Percentiles rank a stretch among this genome's conserved stretches.
Evolutionary conservation across 1,139 yeast species (phyloP).

Genomic region (Hemisphaericaspora xylofermentans): DNA sequence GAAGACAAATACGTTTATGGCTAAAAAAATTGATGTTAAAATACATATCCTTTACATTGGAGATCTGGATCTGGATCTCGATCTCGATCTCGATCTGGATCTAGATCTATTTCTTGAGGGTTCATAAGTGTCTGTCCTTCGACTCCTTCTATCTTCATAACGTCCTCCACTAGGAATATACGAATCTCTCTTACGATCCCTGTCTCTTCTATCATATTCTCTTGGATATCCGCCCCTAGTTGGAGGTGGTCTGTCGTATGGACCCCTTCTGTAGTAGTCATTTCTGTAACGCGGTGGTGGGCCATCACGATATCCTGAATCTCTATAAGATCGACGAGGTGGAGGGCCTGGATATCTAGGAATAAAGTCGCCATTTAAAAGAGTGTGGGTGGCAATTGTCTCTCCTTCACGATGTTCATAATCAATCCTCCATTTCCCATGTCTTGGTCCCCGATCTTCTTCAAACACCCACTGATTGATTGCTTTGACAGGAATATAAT

Average conservation of each 20-base stretch:
- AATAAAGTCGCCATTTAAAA: constrained; percentile 35
- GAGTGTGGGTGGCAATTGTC: constrained; percentile 38
- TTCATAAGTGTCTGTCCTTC: constrained; percentile 22
- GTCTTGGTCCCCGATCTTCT: constrained; percentile 43
- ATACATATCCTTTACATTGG: too few relatives aligned
- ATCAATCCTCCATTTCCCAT: constrained; percentile 45
- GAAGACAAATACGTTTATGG: neutral
- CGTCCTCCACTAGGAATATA: constrained; percentile 8
- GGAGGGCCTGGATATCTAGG: constrained; percentile 20
- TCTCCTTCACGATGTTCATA: constrained; percentile 31
- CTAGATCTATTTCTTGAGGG: constrained; percentile 17
- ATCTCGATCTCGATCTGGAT: constrained; percentile 16
- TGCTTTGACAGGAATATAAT: constrained; percentile 47
- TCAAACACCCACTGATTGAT: constrained; percentile 48
- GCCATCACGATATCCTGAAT: constrained; percentile 10
- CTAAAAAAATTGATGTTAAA: too few relatives aligned
- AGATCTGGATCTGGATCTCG: constrained; percentile 19
- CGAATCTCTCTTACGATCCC: constrained; percentile 17
- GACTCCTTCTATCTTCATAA: constrained; percentile 10
- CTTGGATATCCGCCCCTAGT: constrained; percentile 9
- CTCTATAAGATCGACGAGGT: constrained; percentile 9
- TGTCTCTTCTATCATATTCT: constrained; percentile 8
- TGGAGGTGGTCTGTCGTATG: constrained; percentile 6
- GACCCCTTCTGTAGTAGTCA: constrained; percentile 8
- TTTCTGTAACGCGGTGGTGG: constrained; percentile 11